Evolutionary conservation across 805 yeast species (phyloP).

Genomic region (Yarrowia keelungensis): DNA sequence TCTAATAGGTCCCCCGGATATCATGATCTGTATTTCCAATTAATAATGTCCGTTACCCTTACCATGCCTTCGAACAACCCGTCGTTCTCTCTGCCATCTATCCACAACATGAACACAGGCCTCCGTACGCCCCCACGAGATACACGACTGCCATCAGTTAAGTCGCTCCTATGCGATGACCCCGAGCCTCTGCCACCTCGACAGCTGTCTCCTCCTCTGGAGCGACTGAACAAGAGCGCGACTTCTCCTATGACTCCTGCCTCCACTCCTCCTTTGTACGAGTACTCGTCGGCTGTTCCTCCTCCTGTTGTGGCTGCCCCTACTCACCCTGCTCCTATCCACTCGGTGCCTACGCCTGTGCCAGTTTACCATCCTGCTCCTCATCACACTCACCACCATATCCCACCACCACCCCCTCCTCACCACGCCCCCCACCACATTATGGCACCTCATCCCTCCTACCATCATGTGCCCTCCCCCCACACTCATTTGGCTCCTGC

Average conservation of each 20-base stretch:
- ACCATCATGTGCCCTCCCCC: constrained; percentile 22
- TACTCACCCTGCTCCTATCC: constrained; percentile 13
- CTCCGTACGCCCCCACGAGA: constrained; percentile 30
- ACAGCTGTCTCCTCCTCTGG: constrained; percentile 30
- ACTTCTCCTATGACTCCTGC: constrained; percentile 29
- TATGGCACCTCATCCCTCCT: constrained; percentile 13
- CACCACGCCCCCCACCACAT: constrained; percentile 14
- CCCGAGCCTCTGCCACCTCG: constrained; percentile 32
- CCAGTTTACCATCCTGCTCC: constrained; percentile 12
- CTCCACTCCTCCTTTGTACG: constrained; percentile 29
- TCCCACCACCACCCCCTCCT: constrained; percentile 22
- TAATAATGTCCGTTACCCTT: constrained; percentile 25
- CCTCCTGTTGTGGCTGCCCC: not conserved
- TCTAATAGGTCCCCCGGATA: not conserved
- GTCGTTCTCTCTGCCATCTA: constrained; percentile 23
- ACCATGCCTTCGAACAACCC: constrained; percentile 22
- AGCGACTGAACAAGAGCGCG: constrained; percentile 1
- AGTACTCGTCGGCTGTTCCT: not conserved
- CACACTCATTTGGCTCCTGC: constrained; percentile 24
- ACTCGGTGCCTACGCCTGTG: constrained; percentile 8
- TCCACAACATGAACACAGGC: constrained; percentile 35
- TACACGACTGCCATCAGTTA: constrained; percentile 30
- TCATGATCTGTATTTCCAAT: not conserved
- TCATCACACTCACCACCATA: constrained; percentile 12
- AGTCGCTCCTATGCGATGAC: constrained; percentile 25